phyloP scores from a whole-genome alignment of 495 filamentous ascomycete species.

The Astrothelium macrocarpum region DNA sequence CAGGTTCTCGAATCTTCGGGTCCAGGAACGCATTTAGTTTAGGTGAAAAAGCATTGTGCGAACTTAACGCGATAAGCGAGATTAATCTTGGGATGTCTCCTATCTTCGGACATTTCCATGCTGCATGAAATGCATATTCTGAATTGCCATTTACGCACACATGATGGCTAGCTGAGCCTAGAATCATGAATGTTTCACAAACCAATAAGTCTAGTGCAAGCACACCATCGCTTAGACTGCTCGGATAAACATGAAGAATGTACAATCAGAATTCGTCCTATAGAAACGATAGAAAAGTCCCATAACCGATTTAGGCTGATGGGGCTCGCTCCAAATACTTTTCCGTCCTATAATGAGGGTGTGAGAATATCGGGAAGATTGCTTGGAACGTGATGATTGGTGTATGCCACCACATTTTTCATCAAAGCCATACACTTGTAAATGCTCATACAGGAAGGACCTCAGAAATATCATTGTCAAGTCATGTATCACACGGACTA shows the following conservation, averaged over 20 bases:
- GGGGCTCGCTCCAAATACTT: neutral
- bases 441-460: neutral
- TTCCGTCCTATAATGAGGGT: neutral
- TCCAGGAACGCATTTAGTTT: no score
- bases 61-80: neutral
- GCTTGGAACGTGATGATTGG: neutral
- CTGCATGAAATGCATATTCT: no score
- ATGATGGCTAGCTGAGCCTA: no score
- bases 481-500: neutral
- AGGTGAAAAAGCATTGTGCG: neutral
- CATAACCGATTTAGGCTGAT: neutral
- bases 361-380: neutral
- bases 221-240: neutral
- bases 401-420: neutral
- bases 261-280: no score
- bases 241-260: no score
- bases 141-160: no score
- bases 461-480: neutral
- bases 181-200: no score
- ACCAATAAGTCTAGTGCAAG: neutral
- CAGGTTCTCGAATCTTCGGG: no score
- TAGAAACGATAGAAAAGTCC: neutral
- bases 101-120: no score
- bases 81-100: neutral
- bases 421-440: neutral